phyloP scores from a whole-genome alignment of 2,329 filamentous ascomycete genomes.

The Ophiocordyceps camponoti-floridani region DNA sequence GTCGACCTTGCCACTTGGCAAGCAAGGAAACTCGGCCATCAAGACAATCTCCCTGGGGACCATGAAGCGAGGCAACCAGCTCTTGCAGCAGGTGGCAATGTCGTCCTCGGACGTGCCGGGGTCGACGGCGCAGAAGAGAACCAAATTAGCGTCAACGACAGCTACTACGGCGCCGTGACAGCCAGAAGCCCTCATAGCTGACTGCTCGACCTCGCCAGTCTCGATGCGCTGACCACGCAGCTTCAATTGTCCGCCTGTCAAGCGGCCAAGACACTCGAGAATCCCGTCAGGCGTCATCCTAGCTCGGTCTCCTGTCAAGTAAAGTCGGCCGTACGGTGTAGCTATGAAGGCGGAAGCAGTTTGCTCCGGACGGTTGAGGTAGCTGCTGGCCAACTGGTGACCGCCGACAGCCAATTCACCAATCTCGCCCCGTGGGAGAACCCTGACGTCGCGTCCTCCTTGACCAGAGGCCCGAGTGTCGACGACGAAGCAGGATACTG shows the following conservation, averaged over 20 bases:
- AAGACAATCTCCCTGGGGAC: conserved; percentile 56
- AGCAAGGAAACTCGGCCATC: conserved; percentile 46
- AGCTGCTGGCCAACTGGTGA: conserved; percentile 59
- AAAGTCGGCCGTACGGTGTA: conserved; percentile 50
- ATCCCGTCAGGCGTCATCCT: conserved; percentile 46
- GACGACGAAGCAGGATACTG: conserved; percentile 62
- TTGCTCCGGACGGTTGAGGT: conserved; percentile 65
- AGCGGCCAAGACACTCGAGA: conserved; percentile 70
- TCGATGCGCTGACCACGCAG: conserved; percentile 70
- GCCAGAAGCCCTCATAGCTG: conserved; percentile 38
- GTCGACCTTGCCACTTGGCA: conserved; percentile 75
- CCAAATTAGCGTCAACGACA: conserved; percentile 49
- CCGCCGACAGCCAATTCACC: conserved; percentile 76
- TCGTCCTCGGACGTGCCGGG: conserved; percentile 11
- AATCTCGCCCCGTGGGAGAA: conserved; percentile 47
- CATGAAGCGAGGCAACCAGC: conserved; percentile 74
- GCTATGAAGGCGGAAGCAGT: conserved; percentile 55
- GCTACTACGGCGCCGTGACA: conserved; percentile 50
- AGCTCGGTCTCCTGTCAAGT: conserved; percentile 75
- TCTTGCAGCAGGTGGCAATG: conserved; percentile 42
- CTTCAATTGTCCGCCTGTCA: conserved; percentile 70
- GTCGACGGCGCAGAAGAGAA: conserved; percentile 53
- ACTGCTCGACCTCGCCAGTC: conserved; percentile 62
- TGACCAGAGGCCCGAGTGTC: conserved; percentile 18
- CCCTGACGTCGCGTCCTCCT: conserved; percentile 16